Evolutionary conservation across 805 yeast species (phyloP).

Genomic region (Suhomyces sp.): DNA sequence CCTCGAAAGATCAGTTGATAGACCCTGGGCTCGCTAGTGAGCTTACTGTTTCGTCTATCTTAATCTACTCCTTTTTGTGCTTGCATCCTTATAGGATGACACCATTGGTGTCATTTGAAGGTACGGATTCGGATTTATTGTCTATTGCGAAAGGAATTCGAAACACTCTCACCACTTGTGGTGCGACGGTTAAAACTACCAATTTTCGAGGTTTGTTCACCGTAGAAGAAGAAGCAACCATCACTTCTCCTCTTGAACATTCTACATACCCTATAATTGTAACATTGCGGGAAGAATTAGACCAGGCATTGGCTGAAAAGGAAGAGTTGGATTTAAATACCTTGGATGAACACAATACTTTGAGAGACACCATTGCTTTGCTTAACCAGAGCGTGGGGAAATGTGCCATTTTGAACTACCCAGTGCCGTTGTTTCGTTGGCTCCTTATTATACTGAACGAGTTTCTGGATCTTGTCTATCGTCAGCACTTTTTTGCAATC

Average conservation of each 20-base stretch:
- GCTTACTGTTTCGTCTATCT: constrained; percentile 17
- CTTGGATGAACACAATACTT: not conserved
- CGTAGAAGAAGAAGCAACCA: not conserved
- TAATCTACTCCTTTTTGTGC: constrained; percentile 29
- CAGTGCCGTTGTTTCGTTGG: constrained; percentile 33
- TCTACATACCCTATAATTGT: constrained; percentile 7
- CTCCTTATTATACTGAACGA: constrained; percentile 15
- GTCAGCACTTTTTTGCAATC: constrained; percentile 23
- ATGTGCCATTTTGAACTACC: constrained; percentile 18
- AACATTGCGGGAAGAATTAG: constrained; percentile 5
- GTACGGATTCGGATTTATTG: constrained; percentile 18
- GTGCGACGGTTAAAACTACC: not conserved
- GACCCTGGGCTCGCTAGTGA: constrained; percentile 10
- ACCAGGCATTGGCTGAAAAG: not conserved
- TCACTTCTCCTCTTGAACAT: not conserved
- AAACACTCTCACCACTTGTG: constrained; percentile 1
- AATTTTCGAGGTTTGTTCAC: constrained; percentile 3
- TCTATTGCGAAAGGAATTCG: constrained; percentile 19
- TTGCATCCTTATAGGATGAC: constrained; percentile 29
- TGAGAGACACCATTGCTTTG: constrained; percentile 7
- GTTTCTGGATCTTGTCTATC: constrained; percentile 18
- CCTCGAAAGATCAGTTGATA: not conserved
- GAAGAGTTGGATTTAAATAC: not conserved
- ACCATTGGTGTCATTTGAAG: constrained; percentile 26
- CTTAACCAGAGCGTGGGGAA: constrained; percentile 14